These are phyloP conservation scores for Mortierella hygrophila DNA, from an alignment of 192 early-diverging fungal species.

Conservation along the genomic window DNA sequence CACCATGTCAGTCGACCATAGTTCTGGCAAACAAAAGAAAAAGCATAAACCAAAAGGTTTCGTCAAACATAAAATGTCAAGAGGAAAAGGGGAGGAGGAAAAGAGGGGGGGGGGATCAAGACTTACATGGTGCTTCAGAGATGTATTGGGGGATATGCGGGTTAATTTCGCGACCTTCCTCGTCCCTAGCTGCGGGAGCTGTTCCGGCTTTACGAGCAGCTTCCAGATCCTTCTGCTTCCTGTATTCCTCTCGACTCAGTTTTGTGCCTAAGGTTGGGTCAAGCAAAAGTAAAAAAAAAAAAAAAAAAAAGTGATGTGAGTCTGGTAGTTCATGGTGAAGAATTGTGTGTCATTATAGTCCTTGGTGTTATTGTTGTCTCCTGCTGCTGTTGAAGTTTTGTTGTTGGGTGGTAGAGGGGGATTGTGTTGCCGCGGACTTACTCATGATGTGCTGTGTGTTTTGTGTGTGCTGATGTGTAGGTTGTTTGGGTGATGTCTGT, in stretches of 20 bases:
- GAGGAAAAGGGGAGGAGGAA: background rate
- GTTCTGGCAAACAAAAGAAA: no score
- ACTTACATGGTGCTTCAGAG: slow-evolving; percentile 90
- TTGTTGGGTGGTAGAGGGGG: background rate
- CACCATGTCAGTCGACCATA: background rate
- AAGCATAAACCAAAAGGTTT: background rate
- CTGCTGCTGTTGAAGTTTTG: background rate
- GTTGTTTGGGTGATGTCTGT: background rate
- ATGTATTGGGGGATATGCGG: slow-evolving; percentile 99
- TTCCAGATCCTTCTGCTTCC: slow-evolving; percentile 93
- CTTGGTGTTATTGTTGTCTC: background rate
- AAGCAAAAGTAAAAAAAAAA: background rate
- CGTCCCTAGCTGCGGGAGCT: slow-evolving; percentile 86
- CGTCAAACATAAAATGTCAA: background rate
- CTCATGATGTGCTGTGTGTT: slow-evolving; percentile 17
- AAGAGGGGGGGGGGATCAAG: background rate
- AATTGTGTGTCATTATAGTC: no score
- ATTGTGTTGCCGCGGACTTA: slow-evolving; percentile 6
- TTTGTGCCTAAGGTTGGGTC: slow-evolving; percentile 60
- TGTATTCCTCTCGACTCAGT: slow-evolving; percentile 95
- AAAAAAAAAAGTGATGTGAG: background rate
- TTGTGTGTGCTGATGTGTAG: background rate
- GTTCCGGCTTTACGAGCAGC: slow-evolving; percentile 96
- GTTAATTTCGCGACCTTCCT: slow-evolving; percentile 95
- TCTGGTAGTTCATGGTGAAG: no score